Conservation (phyloP, 1,139 yeast species). For the Nadsonia starkeyi-henricii region DNA sequence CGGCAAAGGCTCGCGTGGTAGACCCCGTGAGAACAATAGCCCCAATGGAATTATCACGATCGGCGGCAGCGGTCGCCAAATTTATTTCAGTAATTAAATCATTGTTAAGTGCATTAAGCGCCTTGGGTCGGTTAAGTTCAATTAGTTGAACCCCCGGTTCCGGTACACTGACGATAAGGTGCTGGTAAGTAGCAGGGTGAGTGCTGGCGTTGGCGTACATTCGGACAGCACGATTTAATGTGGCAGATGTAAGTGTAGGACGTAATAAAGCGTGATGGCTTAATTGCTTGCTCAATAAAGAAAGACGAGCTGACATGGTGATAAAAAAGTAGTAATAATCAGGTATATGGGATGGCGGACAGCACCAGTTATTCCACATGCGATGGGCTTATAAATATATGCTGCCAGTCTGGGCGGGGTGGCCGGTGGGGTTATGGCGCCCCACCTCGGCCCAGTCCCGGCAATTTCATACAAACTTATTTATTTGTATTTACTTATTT, state of each 20-base stretch:
- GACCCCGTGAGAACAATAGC: conserved; percentile 35
- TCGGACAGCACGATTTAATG: neutral
- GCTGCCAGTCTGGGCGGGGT: no score
- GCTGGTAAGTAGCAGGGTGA: conserved; percentile 17
- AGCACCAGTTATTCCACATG: no score
- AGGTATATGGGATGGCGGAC: no score
- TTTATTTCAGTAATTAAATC: conserved; percentile 31
- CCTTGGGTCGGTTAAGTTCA: conserved; percentile 50
- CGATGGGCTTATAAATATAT: no score
- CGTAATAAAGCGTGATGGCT: neutral
- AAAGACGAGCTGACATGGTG: neutral
- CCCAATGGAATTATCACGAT: conserved; percentile 27
- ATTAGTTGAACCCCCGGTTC: conserved; percentile 32
- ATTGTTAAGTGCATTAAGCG: conserved; percentile 50
- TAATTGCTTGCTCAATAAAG: neutral
- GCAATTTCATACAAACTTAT: no score
- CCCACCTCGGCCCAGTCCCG: no score
- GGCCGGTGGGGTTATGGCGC: no score
- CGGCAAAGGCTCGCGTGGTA: conserved; percentile 34
- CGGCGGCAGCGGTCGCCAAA: conserved; percentile 28
- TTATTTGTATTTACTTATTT: no score
- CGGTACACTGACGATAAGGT: conserved; percentile 28
- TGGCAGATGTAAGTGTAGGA: no score
- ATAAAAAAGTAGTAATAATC: no score
- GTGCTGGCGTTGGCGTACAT: neutral